These are phyloP conservation scores for Hyphodiscus hymeniophilus DNA, from an alignment of 495 filamentous ascomycete species.

Conservation along the genomic window DNA sequence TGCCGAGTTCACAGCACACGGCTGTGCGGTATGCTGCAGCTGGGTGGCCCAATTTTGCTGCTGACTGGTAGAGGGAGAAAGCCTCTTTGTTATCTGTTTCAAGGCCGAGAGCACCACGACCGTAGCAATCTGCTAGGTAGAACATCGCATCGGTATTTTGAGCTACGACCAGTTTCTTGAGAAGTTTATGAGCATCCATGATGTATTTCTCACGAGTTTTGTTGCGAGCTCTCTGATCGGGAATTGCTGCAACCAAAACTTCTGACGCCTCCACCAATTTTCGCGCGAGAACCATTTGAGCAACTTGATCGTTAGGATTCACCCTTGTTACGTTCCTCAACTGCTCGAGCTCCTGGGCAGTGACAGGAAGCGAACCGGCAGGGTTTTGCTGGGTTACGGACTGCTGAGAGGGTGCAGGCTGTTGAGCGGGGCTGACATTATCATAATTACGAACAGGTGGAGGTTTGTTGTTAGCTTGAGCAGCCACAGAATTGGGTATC, in stretches of 20 bases:
- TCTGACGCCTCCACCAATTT: constrained; percentile 79
- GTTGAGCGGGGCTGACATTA: constrained; percentile 27
- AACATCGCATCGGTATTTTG: constrained; percentile 81
- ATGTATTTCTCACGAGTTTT: constrained; percentile 79
- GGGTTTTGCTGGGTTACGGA: constrained; percentile 52
- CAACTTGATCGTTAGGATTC: constrained; percentile 62
- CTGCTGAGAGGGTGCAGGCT: constrained; percentile 24
- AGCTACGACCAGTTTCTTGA: constrained; percentile 71
- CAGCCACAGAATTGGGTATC: constrained; percentile 46
- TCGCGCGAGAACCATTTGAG: constrained; percentile 69
- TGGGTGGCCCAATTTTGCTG: constrained; percentile 79
- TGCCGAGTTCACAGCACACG: constrained; percentile 95
- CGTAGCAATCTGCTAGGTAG: constrained; percentile 84
- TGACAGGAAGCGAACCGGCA: constrained; percentile 54
- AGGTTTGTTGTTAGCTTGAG: constrained; percentile 37
- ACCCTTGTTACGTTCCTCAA: constrained; percentile 57
- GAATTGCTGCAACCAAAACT: constrained; percentile 60
- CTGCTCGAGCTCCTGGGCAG: constrained; percentile 65
- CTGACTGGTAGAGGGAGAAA: constrained; percentile 86
- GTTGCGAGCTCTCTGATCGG: constrained; percentile 65
- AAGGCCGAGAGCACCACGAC: constrained; percentile 60
- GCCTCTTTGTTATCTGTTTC: constrained; percentile 81
- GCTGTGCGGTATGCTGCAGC: constrained; percentile 89
- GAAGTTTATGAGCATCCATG: constrained; percentile 76
- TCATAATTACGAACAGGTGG: constrained; percentile 68